Conservation (phyloP, 768 basidiomycete species). For the Steccherinum ochraceum region DNA sequence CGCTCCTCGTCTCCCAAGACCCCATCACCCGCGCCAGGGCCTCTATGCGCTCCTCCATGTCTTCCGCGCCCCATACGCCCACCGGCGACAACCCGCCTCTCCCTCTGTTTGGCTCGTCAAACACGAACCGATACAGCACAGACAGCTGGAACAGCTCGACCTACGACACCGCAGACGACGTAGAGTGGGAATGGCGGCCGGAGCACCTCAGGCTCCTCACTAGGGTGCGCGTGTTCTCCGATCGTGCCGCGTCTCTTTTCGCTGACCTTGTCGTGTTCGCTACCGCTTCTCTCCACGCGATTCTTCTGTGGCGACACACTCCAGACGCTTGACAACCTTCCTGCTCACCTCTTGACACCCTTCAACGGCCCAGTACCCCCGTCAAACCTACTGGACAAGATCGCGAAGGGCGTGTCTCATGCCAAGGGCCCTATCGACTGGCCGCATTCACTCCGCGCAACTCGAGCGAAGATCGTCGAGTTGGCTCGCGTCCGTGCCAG, state of each 20-base stretch:
- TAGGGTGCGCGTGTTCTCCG: slow-evolving; percentile 40
- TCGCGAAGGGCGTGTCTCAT: slow-evolving; percentile 68
- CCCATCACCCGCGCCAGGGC: slow-evolving; percentile 42
- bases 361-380: slow-evolving; percentile 82
- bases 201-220: slow-evolving; percentile 65
- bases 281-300: slow-evolving; percentile 9
- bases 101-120: slow-evolving; percentile 40
- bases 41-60: slow-evolving; percentile 42
- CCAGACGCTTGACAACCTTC: slow-evolving; percentile 79
- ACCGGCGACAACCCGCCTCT: slow-evolving; percentile 49
- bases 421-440: slow-evolving; percentile 75
- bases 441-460: slow-evolving; percentile 79
- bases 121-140: slow-evolving; percentile 59
- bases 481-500: slow-evolving; percentile 62
- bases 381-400: slow-evolving; percentile 81
- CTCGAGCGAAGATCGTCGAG: slow-evolving; percentile 77
- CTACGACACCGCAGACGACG: slow-evolving; percentile 53
- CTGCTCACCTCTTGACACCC: slow-evolving; percentile 78
- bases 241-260: slow-evolving; percentile 1
- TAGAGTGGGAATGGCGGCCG: slow-evolving; percentile 66
- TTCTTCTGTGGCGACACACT: slow-evolving; percentile 7
- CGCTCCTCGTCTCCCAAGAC: slow-evolving; percentile 62
- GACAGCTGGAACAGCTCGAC: slow-evolving; percentile 86
- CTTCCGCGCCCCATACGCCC: slow-evolving; percentile 49
- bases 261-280: slow-evolving; percentile 4